Evolutionary conservation across 1,284 basidiomycete genomes (phyloP), one percentile per base, ranked within the genome.

Genomic region (Cystobasidium sp.): DNA sequence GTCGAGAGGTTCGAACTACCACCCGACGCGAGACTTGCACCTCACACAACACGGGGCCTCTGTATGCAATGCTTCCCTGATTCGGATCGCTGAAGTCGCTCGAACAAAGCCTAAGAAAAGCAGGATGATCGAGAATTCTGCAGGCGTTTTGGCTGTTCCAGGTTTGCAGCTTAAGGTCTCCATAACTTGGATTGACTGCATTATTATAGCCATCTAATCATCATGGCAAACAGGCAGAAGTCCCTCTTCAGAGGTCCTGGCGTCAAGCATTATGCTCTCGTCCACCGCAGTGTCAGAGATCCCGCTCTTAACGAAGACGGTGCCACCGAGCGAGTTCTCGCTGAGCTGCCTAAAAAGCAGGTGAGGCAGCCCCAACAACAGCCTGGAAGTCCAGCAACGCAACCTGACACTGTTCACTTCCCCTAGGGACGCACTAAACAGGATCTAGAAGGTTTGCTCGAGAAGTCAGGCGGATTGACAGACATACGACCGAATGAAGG

Each of bases 221-320:
- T 18, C 46, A 70, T 75, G 74, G 56, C 66, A 22, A 69, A 64
- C 46, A 52, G 65, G n/a, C 51, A 53, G 14, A 83, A 83, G 75
- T 96, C 94, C 39, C 89, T 94, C 80, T 99, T 92, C 85, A 90
- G 94, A 77, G 89, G 90, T 79, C 91, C 93, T 10, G 91, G 91
- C 6, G 89, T 91, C 71, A 89, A 91, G 81, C 94, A 97, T 83
- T 98, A 95, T 80, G 94, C 98, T 85, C 91, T 99, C 63, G 95
- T 99, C 37, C 94, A 99, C 82, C 88, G 97, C 76, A 98, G 96
- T 10, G 94, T 95, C 81, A 86, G 96, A 72, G 97, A 99, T 84
- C 95, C 97, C 1, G 88, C 97, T 62, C 93, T 94, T 79, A 90
- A 98, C 81, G 96, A 99, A 79, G 89, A 93, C 2, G 93, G 95